Evolutionary conservation across 139 green algal species (phyloP).

Genomic region (Volvox africanus): DNA sequence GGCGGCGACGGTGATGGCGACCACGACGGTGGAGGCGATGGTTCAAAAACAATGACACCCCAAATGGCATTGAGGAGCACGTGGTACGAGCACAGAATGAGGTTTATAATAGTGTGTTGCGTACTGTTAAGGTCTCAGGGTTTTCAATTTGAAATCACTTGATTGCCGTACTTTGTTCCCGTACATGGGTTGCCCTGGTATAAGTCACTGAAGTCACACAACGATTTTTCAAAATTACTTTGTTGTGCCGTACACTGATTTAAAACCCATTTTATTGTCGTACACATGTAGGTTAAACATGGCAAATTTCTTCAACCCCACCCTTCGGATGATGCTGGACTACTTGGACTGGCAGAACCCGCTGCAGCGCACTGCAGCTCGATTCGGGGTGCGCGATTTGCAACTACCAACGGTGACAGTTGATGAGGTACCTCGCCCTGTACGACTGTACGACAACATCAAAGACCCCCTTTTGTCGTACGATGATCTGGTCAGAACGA

Average conservation of each 20-base stretch:
- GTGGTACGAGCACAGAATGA: background rate
- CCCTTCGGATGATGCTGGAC: conserved; percentile 35
- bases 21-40: background rate
- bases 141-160: too few species aligned
- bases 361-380: background rate
- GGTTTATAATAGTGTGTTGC: too few species aligned
- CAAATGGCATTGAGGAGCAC: background rate
- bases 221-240: too few species aligned
- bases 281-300: background rate
- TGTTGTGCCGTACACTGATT: too few species aligned
- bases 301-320: conserved; percentile 15
- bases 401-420: background rate
- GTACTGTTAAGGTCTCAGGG: too few species aligned
- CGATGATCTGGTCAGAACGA: background rate
- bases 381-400: background rate
- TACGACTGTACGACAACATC: background rate
- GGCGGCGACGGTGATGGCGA: background rate
- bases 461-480: background rate
- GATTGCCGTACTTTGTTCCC: too few species aligned
- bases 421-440: background rate
- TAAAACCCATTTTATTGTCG: too few species aligned
- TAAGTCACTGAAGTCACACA: too few species aligned
- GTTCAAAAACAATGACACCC: background rate
- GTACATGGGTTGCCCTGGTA: too few species aligned
- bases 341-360: conserved; percentile 30